Evolutionary conservation across 2,329 filamentous ascomycete genomes (phyloP), one percentile per base, ranked within the genome.

Genomic region (Drechslerella coelobrocha): DNA sequence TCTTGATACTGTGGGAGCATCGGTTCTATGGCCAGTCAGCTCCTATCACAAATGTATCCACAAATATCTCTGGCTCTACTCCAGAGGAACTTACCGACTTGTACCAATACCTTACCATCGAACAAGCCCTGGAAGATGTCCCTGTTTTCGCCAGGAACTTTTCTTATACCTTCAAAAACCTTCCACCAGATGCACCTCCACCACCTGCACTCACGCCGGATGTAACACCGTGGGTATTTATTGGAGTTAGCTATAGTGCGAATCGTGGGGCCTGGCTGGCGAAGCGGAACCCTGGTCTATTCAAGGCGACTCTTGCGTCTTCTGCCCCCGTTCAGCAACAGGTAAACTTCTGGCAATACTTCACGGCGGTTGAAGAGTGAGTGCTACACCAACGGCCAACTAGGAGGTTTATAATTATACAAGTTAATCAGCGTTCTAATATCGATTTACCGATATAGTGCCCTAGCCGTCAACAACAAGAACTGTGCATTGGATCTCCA

Each of bases 81-180:
- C 50, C 39, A 21, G 73, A 78, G 45, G 80, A 78, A 1, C 75
- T 78, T 1, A 72, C 76, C 0, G 74, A 77, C 27, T 76, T 74
- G 0, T 79, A 80, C 69, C 68, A 74, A 41, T 79, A 76, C 47
- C 76, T 79, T 39, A 81, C 75, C 0, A 78, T 78, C 1, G 79
- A 80, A 57, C 79, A 81, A 61, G 78, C 79, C 0, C 76, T 81
- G 12, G 78, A 79, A n/a, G 80, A 81, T 72, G 75, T 81, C 5
- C 76, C 76, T 6, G 66, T 69, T 10, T 81, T 81, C 45, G 80
- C 79, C 0, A 76, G 76, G 45, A 75, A 78, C 29, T 81, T 81
- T 74, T 77, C 75, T 51, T 75, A 77, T 37, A 69, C 73, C 26
- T 60, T 74, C n/a, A 50, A 55, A 9, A 24, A 56, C 27, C 31